phyloP scores from a whole-genome alignment of 306 rosid genomes.

The Corylus heterophylla region DNA sequence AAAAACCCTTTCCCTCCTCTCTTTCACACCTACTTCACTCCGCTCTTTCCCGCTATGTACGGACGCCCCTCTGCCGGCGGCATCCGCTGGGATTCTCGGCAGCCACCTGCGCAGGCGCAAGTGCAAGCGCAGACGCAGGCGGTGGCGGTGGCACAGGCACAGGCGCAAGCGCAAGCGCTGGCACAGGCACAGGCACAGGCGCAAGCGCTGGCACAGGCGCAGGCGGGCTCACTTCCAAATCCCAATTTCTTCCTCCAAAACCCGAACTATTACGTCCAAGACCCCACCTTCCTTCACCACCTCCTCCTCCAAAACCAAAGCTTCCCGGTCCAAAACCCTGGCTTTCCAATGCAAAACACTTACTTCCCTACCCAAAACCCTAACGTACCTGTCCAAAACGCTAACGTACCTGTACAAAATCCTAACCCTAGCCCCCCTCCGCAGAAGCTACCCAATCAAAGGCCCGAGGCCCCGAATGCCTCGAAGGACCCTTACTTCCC shows the following conservation, averaged over 20 bases:
- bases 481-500: not conserved
- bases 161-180: too few species aligned
- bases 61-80: constrained; percentile 25
- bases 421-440: not conserved
- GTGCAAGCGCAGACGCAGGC: not conserved
- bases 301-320: not conserved
- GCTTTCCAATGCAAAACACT: constrained; percentile 6
- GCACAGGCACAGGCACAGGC: too few species aligned
- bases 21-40: not conserved
- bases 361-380: constrained; percentile 23
- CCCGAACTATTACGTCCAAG: constrained; percentile 5
- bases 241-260: not conserved
- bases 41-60: constrained; percentile 38
- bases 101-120: constrained; percentile 21
- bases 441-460: too few species aligned
- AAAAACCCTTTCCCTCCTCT: too few species aligned
- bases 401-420: constrained; percentile 32
- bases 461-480: too few species aligned
- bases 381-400: constrained; percentile 30
- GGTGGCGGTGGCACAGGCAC: too few species aligned
- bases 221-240: not conserved
- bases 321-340: constrained; percentile 16
- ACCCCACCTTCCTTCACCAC: not conserved
- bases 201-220: constrained; percentile 3
- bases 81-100: not conserved